Evolutionary conservation across 371 early-diverging fungal genomes (phyloP), one percentile per base, ranked within the genome.

Genomic region (Mucor lusitanicus): DNA sequence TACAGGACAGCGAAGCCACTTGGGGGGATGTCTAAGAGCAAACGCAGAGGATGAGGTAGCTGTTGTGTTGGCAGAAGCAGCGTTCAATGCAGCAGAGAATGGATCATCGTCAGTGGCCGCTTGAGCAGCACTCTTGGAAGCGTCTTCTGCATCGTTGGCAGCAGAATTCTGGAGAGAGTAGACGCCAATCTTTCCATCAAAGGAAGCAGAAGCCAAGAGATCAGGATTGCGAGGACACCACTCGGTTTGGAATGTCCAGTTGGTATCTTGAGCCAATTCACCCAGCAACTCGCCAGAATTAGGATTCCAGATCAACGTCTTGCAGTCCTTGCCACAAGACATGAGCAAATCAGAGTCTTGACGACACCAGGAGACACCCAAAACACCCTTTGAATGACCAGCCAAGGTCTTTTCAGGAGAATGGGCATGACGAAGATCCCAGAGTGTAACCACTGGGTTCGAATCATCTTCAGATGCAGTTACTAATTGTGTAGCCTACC

Each of bases 401-500:
- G 80, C 35, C 13, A 92, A 74, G 2, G 71, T 73, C 83, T 87
- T 89, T 71, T 95, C 93, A 9, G 98, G 97, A 23, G 97, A 94
- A 61, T 92, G 87, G 17, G 95, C 94, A 73, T 96, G 94, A 63
- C 95, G 87, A 67, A 98, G 85, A 78, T 98, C 97, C 98, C 98
- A 98, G 53, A 94, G 81, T 54, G 90, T 81, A 23, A 98, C 84
- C 2, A 88, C 87, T 12, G 98, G 96, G 65, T 85, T 90, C 59
- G 75, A 83, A 72, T 98, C 96, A 79, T 98, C 96, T 55, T 94
- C 92, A 9, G 92, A 89, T 2, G 95, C 92, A 30, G 59, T 67
- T 17, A 68, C 44, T 8, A 70, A 40, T 56, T 74, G 71, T 30
- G 66, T 71, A 28, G 69, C 69, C 69, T 61, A 32, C 1, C 27